Evolutionary conservation across 257 asterid species (phyloP).

Genomic region (Plantago ovata): DNA sequence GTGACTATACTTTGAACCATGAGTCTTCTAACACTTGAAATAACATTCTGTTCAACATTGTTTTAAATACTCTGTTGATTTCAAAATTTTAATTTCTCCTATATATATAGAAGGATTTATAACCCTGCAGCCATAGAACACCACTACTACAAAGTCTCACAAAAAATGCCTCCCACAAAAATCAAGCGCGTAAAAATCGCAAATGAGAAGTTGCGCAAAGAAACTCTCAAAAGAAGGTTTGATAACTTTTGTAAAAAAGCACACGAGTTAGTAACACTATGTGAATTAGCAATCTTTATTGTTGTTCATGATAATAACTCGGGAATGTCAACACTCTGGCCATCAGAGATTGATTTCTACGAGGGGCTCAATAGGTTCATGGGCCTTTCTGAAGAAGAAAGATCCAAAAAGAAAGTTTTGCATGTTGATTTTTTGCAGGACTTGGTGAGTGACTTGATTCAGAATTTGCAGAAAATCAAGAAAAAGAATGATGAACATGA

Average conservation of each 20-base stretch:
- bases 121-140: too few relatives aligned
- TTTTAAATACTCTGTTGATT: too few relatives aligned
- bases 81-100: too few relatives aligned
- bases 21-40: too few relatives aligned
- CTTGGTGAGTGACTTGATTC: conserved; percentile 17
- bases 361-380: conserved; percentile 23
- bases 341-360: conserved; percentile 23
- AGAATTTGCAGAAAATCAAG: too few relatives aligned
- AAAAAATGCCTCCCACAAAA: conserved; percentile 31
- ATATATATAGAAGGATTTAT: conserved; percentile 19
- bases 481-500: too few relatives aligned
- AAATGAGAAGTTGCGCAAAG: conserved; percentile 22
- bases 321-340: conserved; percentile 27
- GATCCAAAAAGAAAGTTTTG: conserved; percentile 26
- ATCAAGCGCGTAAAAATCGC: conserved; percentile 21
- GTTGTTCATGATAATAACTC: conserved; percentile 20
- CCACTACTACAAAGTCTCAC: conserved; percentile 24
- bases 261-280: conserved; percentile 29
- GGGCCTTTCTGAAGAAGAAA: conserved; percentile 20
- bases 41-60: too few relatives aligned
- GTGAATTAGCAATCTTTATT: conserved; percentile 28
- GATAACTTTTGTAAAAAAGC: conserved; percentile 35
- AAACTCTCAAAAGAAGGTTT: conserved; percentile 25
- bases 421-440: conserved; percentile 29
- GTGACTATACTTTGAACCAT: too few relatives aligned